phyloP scores from a whole-genome alignment of 1,284 basidiomycete genomes.

The Amanita bisporigera region DNA sequence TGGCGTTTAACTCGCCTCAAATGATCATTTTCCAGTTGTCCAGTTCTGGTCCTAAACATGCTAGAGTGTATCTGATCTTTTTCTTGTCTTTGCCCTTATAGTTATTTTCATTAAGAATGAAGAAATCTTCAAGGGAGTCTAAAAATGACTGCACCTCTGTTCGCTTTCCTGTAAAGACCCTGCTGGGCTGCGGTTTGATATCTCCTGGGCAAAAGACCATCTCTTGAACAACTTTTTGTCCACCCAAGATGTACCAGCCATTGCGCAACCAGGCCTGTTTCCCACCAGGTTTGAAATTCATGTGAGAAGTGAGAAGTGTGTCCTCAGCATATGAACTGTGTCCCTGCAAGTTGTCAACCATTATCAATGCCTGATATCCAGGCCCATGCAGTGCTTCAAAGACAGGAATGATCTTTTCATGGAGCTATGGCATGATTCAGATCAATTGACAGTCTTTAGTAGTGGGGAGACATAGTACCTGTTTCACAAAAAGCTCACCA shows the following conservation, averaged over 20 bases:
- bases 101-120: too few relatives aligned
- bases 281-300: conserved; percentile 42
- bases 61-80: too few relatives aligned
- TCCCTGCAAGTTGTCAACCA: conserved; percentile 51
- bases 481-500: conserved; percentile 46
- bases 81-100: too few relatives aligned
- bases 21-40: too few relatives aligned
- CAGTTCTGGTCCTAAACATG: too few relatives aligned
- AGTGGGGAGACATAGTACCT: too few relatives aligned
- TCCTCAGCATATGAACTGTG: conserved; percentile 47
- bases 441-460: too few relatives aligned
- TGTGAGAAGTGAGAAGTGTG: conserved; percentile 40
- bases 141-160: too few relatives aligned
- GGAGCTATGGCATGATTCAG: too few relatives aligned
- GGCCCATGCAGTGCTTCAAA: conserved; percentile 43
- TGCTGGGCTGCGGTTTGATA: conserved; percentile 43
- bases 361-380: conserved; percentile 42
- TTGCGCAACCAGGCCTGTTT: conserved; percentile 43
- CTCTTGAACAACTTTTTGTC: not conserved
- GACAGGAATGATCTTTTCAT: conserved; percentile 48
- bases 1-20: too few relatives aligned
- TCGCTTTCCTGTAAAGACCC: conserved; percentile 11
- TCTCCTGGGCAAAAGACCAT: conserved; percentile 45
- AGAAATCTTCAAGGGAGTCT: too few relatives aligned
- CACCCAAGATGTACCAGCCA: conserved; percentile 37